These are phyloP conservation scores for Fabrea salina DNA, from an alignment of 169 alveolate species.

Conservation along the genomic window DNA sequence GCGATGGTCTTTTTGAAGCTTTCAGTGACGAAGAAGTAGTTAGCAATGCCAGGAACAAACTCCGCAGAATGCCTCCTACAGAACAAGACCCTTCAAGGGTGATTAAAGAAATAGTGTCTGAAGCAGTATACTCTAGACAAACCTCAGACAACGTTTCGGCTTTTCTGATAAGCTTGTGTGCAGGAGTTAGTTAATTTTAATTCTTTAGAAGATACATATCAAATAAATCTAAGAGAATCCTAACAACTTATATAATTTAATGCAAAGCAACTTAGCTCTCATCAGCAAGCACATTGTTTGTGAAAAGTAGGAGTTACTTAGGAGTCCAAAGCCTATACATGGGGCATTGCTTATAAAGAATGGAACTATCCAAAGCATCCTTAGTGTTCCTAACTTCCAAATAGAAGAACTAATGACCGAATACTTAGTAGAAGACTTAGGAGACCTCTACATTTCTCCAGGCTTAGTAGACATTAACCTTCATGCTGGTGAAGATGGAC, in stretches of 20 bases:
- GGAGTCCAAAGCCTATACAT: neutral
- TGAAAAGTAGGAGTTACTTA: neutral
- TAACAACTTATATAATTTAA: too few species aligned
- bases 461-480: conserved; percentile 22
- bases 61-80: conserved; percentile 40
- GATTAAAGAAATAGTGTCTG: neutral
- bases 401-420: neutral
- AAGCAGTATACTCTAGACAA: conserved; percentile 1
- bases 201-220: too few species aligned
- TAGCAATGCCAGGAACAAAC: conserved; percentile 50
- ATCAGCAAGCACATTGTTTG: neutral
- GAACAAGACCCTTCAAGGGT: conserved; percentile 40
- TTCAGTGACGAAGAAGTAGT: conserved; percentile 70
- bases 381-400: too few species aligned
- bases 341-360: neutral
- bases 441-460: conserved; percentile 12
- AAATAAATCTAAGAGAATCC: too few species aligned
- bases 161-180: conserved; percentile 10
- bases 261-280: neutral
- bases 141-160: conserved; percentile 20
- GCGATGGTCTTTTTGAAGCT: conserved; percentile 83
- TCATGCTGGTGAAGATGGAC: conserved; percentile 10
- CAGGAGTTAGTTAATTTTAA: neutral
- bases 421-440: conserved; percentile 19
- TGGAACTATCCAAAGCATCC: neutral